phyloP scores from a whole-genome alignment of 2,329 filamentous ascomycete species.

The Cyphellophora europaea region DNA sequence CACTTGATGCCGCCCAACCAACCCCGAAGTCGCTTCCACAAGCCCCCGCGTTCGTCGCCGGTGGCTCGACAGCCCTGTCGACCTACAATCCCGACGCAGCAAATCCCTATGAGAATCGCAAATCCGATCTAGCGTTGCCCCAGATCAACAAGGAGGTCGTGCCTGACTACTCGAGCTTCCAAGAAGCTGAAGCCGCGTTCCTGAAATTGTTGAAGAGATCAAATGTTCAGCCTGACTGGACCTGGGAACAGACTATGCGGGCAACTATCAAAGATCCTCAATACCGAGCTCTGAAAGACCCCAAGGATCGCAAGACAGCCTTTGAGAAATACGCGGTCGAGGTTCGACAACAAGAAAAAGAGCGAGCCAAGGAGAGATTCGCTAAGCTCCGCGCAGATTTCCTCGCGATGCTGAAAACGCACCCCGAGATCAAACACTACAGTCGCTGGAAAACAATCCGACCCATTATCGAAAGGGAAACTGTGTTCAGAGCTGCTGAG shows the following conservation, averaged over 20 bases:
- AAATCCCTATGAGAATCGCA: conserved; percentile 18
- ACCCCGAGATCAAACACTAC: conserved; percentile 94
- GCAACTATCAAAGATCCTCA: conserved; percentile 82
- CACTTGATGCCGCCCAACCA: conserved; percentile 49
- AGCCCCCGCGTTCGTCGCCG: conserved; percentile 49
- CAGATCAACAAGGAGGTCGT: conserved; percentile 42
- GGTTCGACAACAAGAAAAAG: conserved; percentile 83
- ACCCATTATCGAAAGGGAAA: conserved; percentile 89
- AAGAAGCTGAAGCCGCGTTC: conserved; percentile 90
- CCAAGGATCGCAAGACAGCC: conserved; percentile 77
- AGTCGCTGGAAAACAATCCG: conserved; percentile 95
- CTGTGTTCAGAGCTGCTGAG: conserved; percentile 84
- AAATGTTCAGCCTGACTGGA: conserved; percentile 83
- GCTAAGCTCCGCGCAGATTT: conserved; percentile 90
- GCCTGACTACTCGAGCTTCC: conserved; percentile 66
- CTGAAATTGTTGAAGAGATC: conserved; percentile 78
- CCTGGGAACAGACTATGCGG: conserved; percentile 82
- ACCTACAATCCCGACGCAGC: conserved; percentile 21
- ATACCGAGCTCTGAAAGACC: conserved; percentile 86
- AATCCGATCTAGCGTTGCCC: conserved; percentile 23
- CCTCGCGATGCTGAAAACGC: conserved; percentile 87
- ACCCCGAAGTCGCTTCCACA: conserved; percentile 23
- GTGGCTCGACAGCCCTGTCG: conserved; percentile 36
- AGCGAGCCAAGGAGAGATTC: conserved; percentile 85
- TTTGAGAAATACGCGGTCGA: conserved; percentile 95